Evolutionary conservation across 1,284 basidiomycete species (phyloP), one percentile per base, ranked within the genome.

Genomic region (Blastosporella zonata): DNA sequence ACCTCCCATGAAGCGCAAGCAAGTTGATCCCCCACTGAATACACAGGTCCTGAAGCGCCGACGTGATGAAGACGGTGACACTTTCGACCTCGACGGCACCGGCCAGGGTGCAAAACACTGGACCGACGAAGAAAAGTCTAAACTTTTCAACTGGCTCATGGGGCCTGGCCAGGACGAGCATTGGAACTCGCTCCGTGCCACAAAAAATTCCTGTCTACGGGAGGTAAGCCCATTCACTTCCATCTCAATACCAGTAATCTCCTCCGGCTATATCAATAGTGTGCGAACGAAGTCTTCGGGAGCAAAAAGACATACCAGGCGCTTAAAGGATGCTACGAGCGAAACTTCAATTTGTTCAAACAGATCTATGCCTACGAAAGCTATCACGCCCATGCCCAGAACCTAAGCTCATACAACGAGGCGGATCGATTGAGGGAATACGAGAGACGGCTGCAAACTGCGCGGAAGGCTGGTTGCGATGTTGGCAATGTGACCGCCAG

Each of bases 221-320:
- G 85, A 89, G 70, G 86, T 85, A 52, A 33, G 75, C 66, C 7
- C 13, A 43, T 20, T 46, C 33, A 29, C 46, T 17, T 8, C 38
- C 37, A 21, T 20, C 6, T 25, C 25, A 15, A 33, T n/a, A n/a
- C 12, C 41, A 29, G 22, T 20, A 15, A 6, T 3, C 36, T 43
- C 29, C n/a, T 50, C 13, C 23, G 42, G 41, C 25, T 23, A 25
- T 17, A 42, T 34, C 20, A 29, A 21, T 49, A 88, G 86, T 87
- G 85, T 56, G 79, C 85, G 1, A 57, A 65, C 27, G 77, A 84
- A 47, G 78, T 88, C 2, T 88, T 87, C 56, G 78, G 74, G 1
- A 76, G 77, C 35, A 84, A 84, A 63, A 88, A 88, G 62, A 83
- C 85, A 8, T 89, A 87, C 55, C 85, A 88, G 58, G 85, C 85